Evolutionary conservation across 2,329 filamentous ascomycete species (phyloP).

Genomic region (Ustulina deusta): DNA sequence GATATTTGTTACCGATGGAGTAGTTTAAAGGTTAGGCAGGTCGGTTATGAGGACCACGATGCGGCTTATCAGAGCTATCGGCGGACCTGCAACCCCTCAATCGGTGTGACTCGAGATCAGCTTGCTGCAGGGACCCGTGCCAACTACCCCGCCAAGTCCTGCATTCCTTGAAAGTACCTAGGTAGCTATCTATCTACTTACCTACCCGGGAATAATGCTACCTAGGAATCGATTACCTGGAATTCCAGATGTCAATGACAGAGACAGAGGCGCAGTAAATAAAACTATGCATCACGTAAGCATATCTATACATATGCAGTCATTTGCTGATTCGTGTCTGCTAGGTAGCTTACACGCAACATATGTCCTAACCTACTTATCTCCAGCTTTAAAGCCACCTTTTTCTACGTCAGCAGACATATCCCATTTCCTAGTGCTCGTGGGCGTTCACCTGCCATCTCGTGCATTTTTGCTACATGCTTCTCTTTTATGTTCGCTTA

Average conservation of each 20-base stretch:
- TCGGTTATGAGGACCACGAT: background rate
- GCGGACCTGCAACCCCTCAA: conserved; percentile 21
- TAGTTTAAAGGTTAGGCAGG: conserved; percentile 3
- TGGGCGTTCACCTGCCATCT: too few species aligned
- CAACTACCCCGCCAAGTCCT: conserved; percentile 12
- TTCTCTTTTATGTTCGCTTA: too few species aligned
- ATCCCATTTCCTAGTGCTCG: too few species aligned
- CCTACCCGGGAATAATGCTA: background rate
- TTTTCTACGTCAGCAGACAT: too few species aligned
- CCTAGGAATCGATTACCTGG: background rate
- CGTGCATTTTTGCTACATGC: too few species aligned
- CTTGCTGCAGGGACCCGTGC: conserved; percentile 25
- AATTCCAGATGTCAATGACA: background rate
- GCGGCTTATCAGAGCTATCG: background rate
- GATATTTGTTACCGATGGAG: background rate
- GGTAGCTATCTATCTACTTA: background rate
- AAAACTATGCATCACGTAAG: background rate
- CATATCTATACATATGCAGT: background rate
- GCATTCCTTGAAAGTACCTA: background rate
- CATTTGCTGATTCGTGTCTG: background rate
- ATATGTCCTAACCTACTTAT: background rate
- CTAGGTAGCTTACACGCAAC: background rate
- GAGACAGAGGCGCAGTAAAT: background rate
- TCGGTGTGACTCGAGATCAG: conserved; percentile 24
- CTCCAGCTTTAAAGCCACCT: background rate